A percentile compares a stretch with the other conserved stretches of the same genome.
phyloP scores from a whole-genome alignment of 495 filamentous ascomycete genomes.

The Aspergillus panamensis region DNA sequence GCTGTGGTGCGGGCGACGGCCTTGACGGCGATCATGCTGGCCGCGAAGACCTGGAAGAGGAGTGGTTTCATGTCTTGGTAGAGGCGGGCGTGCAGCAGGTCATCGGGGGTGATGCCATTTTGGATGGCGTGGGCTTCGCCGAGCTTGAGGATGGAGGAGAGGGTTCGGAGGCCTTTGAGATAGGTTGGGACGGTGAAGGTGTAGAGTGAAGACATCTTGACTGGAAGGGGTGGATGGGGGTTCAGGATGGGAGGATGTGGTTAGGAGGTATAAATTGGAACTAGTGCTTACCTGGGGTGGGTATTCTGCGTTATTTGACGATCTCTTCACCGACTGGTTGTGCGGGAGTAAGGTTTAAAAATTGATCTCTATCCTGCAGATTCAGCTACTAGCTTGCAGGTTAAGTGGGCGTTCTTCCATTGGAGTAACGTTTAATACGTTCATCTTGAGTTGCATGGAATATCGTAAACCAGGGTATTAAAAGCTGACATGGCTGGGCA shows the following conservation, averaged over 20 bases:
- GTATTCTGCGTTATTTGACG: too few relatives aligned
- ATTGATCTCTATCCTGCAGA: too few relatives aligned
- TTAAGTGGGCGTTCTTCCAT: too few relatives aligned
- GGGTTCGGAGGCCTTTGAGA: constrained; percentile 16
- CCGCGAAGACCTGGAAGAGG: constrained; percentile 42
- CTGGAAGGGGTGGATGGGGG: not conserved
- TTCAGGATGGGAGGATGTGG: not conserved
- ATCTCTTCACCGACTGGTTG: too few relatives aligned
- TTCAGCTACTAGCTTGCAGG: too few relatives aligned
- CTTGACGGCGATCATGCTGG: constrained; percentile 25
- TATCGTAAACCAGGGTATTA: too few relatives aligned
- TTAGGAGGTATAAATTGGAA: not conserved
- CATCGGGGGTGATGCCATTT: constrained; percentile 15
- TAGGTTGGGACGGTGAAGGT: constrained; percentile 20
- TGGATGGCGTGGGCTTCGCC: constrained; percentile 17
- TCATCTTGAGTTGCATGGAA: too few relatives aligned
- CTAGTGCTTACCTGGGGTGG: not conserved
- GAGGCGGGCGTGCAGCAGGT: constrained; percentile 7
- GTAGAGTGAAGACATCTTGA: constrained; percentile 13
- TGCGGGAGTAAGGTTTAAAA: too few relatives aligned
- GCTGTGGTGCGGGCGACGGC: constrained; percentile 24
- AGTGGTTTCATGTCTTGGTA: constrained; percentile 46
- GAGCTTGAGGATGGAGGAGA: constrained; percentile 20
- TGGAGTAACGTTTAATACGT: too few relatives aligned
- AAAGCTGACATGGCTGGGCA: too few relatives aligned